These are phyloP conservation scores for Aspergillus calidoustus DNA, from an alignment of 2,329 filamentous ascomycete genomes.

Conservation along the genomic window DNA sequence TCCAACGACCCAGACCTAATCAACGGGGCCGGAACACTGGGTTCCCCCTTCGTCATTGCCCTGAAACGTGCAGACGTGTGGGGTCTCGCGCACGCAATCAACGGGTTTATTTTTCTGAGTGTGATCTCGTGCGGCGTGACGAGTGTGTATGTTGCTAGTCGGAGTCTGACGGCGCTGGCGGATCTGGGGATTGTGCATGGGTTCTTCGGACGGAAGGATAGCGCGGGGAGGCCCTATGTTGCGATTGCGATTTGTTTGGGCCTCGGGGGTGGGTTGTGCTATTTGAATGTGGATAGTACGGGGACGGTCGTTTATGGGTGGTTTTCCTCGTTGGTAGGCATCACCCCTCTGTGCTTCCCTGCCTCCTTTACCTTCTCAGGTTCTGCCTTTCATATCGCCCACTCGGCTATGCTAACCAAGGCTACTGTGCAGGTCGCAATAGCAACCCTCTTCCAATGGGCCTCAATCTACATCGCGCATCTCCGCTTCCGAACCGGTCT, in stretches of 20 bases:
- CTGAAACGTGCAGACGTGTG: slow-evolving; percentile 35
- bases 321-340: slow-evolving; percentile 36
- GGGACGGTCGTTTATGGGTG: slow-evolving; percentile 36
- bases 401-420: too few relatives aligned
- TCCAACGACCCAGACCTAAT: slow-evolving; percentile 35
- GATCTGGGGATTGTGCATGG: slow-evolving; percentile 33
- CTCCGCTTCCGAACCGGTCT: slow-evolving; percentile 35
- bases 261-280: slow-evolving; percentile 39
- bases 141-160: slow-evolving; percentile 39
- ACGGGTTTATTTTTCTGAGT: slow-evolving; percentile 41
- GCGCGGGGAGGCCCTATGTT: slow-evolving; percentile 35
- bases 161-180: slow-evolving; percentile 37
- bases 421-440: too few relatives aligned
- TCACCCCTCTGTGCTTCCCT: too few relatives aligned
- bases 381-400: too few relatives aligned
- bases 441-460: slow-evolving; percentile 37
- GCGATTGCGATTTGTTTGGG: slow-evolving; percentile 32
- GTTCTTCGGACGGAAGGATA: slow-evolving; percentile 30
- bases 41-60: slow-evolving; percentile 38
- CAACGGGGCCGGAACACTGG: slow-evolving; percentile 34
- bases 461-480: slow-evolving; percentile 32
- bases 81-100: slow-evolving; percentile 37
- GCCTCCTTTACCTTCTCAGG: too few relatives aligned
- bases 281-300: slow-evolving; percentile 37
- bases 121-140: slow-evolving; percentile 43